Evolutionary conservation across 75 land plant genomes (phyloP), one percentile per base, ranked within the genome.

Genomic region (Azolla pinnata): DNA sequence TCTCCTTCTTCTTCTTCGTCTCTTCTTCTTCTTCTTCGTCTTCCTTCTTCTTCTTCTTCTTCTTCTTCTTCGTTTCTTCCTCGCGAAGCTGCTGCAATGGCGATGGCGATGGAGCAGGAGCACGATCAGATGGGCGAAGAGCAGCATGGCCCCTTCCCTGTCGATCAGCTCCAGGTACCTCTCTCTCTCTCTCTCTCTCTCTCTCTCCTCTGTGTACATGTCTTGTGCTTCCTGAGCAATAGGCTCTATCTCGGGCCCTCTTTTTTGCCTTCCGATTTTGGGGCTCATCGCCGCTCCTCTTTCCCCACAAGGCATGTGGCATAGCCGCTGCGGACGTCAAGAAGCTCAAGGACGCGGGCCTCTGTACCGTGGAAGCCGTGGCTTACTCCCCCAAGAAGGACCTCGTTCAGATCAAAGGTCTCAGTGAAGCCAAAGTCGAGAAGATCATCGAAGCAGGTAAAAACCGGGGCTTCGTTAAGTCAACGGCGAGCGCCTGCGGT

Each of bases 331-430:
- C 74, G 25, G 97, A 92, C 62, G 59, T 85, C 4, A 88, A 92
- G 63, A 92, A 92, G 74, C 89, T 92, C 42, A 87, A 81, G 59
- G 97, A 92, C 47, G 83, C 95, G 3, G 95, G 97, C 46, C 62
- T 74, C 3, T 88, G 95, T 68, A 92, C 97, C 0, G 95, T 92
- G 40, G 97, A 92, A 49, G 71, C 89, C 55, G 95, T 92, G 53
- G 89, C 80, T 0, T 88, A 85, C 46, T 77, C 97, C 23, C 95
- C 95, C 30, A 88, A 91, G 71, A 87, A 88, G 54, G 65, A 74
- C 14, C 62, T 74, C 21, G 34, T 74, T 26, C 67, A 68, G 56
- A 74, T 74, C 52, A 69, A 74, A 29, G 77, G 77, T 20, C 31
- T 74, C 32, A 69, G 77, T 55, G 73, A 74, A 9, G 77, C 77